A percentile compares a stretch with the other conserved stretches of the same genome.
Evolutionary conservation across 2,329 filamentous ascomycete genomes (phyloP).

Genomic region (Monosporascus sp.): DNA sequence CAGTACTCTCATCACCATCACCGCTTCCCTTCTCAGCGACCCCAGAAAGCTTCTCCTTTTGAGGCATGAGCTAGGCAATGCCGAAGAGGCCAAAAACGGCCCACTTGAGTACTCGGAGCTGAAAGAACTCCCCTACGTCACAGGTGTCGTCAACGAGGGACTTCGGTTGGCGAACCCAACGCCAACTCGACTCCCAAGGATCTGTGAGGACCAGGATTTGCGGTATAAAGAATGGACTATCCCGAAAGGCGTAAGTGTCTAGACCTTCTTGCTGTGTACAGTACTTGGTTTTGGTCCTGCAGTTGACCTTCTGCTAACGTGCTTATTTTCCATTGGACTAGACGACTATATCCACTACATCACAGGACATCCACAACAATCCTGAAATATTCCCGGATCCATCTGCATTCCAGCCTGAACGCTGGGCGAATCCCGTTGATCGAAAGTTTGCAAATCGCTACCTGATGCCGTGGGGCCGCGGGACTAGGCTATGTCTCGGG

Average conservation of each 20-base stretch:
- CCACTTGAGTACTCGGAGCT: constrained; percentile 12
- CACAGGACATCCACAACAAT: constrained; percentile 16
- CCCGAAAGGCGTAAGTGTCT: constrained; percentile 12
- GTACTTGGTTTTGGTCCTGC: neutral
- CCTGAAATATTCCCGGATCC: constrained; percentile 10
- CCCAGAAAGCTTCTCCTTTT: constrained; percentile 8
- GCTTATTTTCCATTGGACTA: neutral
- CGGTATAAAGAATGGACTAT: constrained; percentile 12
- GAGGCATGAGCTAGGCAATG: constrained; percentile 8
- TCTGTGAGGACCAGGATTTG: constrained; percentile 17
- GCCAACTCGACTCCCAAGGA: constrained; percentile 14
- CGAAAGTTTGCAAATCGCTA: constrained; percentile 12
- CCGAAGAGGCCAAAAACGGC: constrained; percentile 9
- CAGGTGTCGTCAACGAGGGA: constrained; percentile 18
- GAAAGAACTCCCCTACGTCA: constrained; percentile 16
- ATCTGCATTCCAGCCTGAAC: constrained; percentile 12
- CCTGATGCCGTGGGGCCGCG: constrained; percentile 17
- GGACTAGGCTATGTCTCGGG: constrained; percentile 14
- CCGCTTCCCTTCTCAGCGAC: constrained; percentile 11
- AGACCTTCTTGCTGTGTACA: neutral
- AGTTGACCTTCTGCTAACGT: neutral
- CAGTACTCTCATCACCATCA: constrained; percentile 16
- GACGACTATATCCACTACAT: constrained; percentile 17
- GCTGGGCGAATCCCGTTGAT: constrained; percentile 12
- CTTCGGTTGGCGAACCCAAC: constrained; percentile 17